Evolutionary conservation across 2,329 filamentous ascomycete genomes (phyloP), one percentile per base, ranked within the genome.

Genomic region (Waltergamsia citrina): DNA sequence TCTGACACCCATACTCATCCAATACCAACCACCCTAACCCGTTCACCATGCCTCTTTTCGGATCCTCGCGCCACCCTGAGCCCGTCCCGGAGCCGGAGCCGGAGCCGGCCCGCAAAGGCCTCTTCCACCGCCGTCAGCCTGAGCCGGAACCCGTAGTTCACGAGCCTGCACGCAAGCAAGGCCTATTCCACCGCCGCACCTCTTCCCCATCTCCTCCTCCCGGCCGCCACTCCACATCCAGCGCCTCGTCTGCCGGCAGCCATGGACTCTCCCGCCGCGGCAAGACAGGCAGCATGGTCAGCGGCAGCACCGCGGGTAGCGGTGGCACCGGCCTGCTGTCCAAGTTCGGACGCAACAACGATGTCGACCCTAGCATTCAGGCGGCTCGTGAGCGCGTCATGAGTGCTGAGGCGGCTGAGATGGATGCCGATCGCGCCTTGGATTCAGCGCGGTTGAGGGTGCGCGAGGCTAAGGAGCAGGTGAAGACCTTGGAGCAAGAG

Each of bases 401-500:
- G 43, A 56, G 59, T 29, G 80, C 80, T 19, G 79, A 84, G 57
- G 50, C 58, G 0, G 75, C 78, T 1, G 79, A 84, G 57, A 56
- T 61, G 6, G 75, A 82, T 14, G 80, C 79, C 0, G 79, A 83
- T 44, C 63, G 69, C 3, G 80, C 78, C 1, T 54, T 82, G 11
- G 61, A 69, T 8, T 64, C 71, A 7, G 77, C 78, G 0, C 63
- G 71, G 34, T 47, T 63, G 35, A 69, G 71, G 2, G 79, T 81
- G 1, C 64, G 68, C 18, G 74, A 80, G 42, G 79, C 80, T 0
- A 62, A 71, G 21, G 76, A 77, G 29, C 69, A 82, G 40, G 74
- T 81, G 3, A 72, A 68, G 57, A 56, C 63, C 11, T 56, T 84
- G 4, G 79, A 83, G 61, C 52, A 65, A 33, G 80, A 84, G 57